A percentile compares a stretch with the other conserved stretches of the same genome.
phyloP scores from a whole-genome alignment of 164 flowering plant species.

The Malania oleifera region DNA sequence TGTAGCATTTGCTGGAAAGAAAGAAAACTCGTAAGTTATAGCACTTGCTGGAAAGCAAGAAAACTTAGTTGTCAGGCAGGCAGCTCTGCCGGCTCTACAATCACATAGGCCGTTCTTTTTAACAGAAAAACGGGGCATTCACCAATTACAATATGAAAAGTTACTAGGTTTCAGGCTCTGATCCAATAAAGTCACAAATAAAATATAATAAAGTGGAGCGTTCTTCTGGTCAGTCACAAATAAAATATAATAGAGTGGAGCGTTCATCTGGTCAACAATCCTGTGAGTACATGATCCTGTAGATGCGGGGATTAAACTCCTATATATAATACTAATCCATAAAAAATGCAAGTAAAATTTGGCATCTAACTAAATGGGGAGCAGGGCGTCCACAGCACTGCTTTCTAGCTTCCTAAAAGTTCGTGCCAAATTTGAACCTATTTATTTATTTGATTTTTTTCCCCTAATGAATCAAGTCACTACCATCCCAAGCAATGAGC shows the following conservation, averaged over 20 bases:
- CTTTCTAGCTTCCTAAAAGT: not conserved
- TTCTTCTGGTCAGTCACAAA: conserved; percentile 3
- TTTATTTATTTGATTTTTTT: not conserved
- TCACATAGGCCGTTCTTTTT: not conserved
- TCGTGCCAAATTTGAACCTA: not conserved
- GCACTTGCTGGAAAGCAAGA: not conserved
- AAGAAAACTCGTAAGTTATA: not conserved
- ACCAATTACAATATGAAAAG: conserved; percentile 9
- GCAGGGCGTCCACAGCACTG: not conserved
- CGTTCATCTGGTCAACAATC: not conserved
- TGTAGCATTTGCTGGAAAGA: not conserved
- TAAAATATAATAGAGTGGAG: conserved; percentile 11
- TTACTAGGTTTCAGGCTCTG: not conserved
- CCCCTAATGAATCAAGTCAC: not conserved
- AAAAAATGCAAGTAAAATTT: not conserved
- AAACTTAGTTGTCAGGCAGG: not conserved
- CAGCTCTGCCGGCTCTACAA: not conserved
- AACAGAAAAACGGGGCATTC: conserved; percentile 1
- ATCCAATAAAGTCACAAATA: conserved; percentile 11
- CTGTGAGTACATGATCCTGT: not conserved
- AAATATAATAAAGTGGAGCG: conserved; percentile 11
- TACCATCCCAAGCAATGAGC: too few species aligned
- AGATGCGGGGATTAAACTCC: not conserved
- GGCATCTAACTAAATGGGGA: not conserved
- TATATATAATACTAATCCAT: not conserved